Conservation (phyloP, 1,284 basidiomycete species). For the Boletus semigastroideus region DNA sequence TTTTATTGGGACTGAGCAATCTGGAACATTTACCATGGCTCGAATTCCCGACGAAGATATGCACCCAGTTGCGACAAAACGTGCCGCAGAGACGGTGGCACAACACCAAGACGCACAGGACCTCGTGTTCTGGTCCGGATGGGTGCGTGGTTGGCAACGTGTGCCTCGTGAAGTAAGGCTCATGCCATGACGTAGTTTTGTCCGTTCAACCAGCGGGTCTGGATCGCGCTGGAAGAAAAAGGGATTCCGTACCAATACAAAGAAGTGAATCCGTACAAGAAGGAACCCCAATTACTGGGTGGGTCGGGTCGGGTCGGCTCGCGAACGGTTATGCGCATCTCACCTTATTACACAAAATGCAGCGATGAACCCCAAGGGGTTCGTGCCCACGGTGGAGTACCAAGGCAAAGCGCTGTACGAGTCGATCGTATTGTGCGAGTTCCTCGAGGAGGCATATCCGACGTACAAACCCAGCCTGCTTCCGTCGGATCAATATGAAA, state of each 20-base stretch:
- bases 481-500: slow-evolving; percentile 48
- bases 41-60: background rate
- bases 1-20: no score
- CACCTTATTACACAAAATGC: background rate
- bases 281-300: slow-evolving; percentile 62
- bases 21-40: background rate
- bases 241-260: slow-evolving; percentile 22
- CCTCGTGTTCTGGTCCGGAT: background rate
- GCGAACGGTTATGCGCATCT: no score
- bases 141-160: background rate
- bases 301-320: no score
- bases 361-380: slow-evolving; percentile 67
- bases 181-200: slow-evolving; percentile 46
- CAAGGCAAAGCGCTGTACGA: slow-evolving; percentile 60
- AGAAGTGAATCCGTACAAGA: slow-evolving; percentile 72
- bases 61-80: background rate
- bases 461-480: slow-evolving; percentile 45
- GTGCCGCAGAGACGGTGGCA: background rate
- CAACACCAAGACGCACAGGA: background rate
- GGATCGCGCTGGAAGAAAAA: slow-evolving; percentile 67
- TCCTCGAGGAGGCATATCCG: slow-evolving; percentile 60
- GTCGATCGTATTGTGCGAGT: slow-evolving; percentile 58
- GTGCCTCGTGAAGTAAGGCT: background rate
- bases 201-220: slow-evolving; percentile 41
- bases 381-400: slow-evolving; percentile 63